Conservation (phyloP, 768 basidiomycete genomes). For the Neoboletus subvelutipes region DNA sequence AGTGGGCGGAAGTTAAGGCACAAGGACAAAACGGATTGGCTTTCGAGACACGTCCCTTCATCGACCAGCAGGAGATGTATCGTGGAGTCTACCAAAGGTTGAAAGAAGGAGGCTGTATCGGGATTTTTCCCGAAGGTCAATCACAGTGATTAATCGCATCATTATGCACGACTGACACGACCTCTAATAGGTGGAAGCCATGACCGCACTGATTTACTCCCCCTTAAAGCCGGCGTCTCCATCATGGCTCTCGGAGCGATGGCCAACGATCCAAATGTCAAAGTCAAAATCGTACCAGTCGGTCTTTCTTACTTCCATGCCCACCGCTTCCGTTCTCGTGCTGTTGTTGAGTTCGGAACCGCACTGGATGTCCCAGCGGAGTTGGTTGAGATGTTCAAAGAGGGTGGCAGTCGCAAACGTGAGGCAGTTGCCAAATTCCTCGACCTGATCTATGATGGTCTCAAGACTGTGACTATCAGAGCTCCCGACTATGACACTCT, state of each 20-base stretch:
- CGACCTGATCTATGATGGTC: conserved; percentile 85
- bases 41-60: conserved; percentile 82
- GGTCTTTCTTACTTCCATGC: conserved; percentile 74
- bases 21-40: conserved; percentile 62
- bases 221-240: conserved; percentile 95
- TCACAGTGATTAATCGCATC: not conserved
- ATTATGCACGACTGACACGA: not conserved
- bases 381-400: conserved; percentile 85
- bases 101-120: conserved; percentile 85
- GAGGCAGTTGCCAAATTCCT: conserved; percentile 89
- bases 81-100: conserved; percentile 86
- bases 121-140: conserved; percentile 97
- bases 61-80: conserved; percentile 96
- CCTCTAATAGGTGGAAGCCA: conserved; percentile 95
- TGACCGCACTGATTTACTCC: conserved; percentile 93
- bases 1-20: conserved; percentile 55
- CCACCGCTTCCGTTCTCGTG: conserved; percentile 90
- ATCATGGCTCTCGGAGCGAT: conserved; percentile 98
- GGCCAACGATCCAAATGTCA: conserved; percentile 82
- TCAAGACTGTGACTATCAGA: conserved; percentile 94
- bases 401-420: conserved; percentile 84
- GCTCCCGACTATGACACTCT: conserved; percentile 97
- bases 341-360: conserved; percentile 94
- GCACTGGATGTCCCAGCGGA: conserved; percentile 91
- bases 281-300: conserved; percentile 91